Evolutionary conservation across 148 eudicot genomes (phyloP).

Genomic region (Rhododendron vialii): DNA sequence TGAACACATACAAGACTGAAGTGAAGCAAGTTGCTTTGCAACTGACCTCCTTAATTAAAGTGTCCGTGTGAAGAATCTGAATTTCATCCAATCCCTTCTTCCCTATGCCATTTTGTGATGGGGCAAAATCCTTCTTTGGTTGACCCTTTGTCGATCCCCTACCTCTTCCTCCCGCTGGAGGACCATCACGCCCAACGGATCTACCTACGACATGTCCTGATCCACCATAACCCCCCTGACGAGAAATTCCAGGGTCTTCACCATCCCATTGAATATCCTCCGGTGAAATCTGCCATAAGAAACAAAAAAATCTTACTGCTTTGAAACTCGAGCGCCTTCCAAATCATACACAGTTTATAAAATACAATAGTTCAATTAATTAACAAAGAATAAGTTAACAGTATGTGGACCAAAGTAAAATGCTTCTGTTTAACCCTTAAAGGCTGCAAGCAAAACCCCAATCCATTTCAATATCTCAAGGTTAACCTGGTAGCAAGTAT

Average conservation of each 20-base stretch:
- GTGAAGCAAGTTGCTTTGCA: slow-evolving; percentile 1
- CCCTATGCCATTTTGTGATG: slow-evolving; percentile 57
- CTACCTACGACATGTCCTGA: slow-evolving; percentile 39
- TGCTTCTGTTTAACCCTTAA: neutral
- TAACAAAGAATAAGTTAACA: neutral
- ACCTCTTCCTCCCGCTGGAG: slow-evolving; percentile 48
- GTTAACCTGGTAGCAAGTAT: neutral
- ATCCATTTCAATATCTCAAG: neutral
- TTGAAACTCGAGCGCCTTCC: neutral
- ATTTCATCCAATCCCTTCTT: slow-evolving; percentile 51
- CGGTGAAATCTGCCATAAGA: slow-evolving; percentile 43
- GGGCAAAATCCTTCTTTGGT: slow-evolving; percentile 41
- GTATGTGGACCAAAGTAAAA: neutral
- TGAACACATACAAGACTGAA: neutral
- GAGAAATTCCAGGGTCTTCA: slow-evolving; percentile 58
- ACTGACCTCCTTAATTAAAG: slow-evolving; percentile 57
- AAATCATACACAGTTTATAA: neutral
- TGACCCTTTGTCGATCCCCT: slow-evolving; percentile 48
- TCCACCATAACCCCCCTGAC: slow-evolving; percentile 41
- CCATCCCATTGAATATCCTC: slow-evolving; percentile 69
- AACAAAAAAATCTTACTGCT: neutral
- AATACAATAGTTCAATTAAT: neutral
- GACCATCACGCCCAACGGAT: slow-evolving; percentile 37
- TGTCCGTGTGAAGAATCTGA: slow-evolving; percentile 53
- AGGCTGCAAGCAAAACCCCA: slow-evolving; percentile 2